phyloP scores from a whole-genome alignment of 2,329 filamentous ascomycete genomes.

The Neonectria punicea region DNA sequence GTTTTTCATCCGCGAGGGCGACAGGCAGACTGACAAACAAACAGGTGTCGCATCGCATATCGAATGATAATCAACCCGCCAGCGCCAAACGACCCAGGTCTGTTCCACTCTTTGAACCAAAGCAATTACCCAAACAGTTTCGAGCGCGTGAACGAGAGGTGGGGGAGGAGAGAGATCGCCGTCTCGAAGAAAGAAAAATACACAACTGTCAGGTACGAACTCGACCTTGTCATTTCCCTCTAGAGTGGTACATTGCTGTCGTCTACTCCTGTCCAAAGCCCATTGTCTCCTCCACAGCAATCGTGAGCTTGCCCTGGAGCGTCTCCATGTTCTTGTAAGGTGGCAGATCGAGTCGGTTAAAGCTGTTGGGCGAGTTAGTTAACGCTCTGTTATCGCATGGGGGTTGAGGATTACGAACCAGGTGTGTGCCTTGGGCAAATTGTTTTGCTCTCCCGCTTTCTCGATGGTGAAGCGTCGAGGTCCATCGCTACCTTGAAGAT shows the following conservation, averaged over 20 bases:
- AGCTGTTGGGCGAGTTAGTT: constrained; percentile 64
- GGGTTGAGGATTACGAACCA: constrained; percentile 72
- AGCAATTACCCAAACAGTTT: constrained; percentile 46
- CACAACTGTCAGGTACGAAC: constrained; percentile 28
- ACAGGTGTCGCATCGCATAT: constrained; percentile 39
- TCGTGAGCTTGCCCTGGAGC: constrained; percentile 89
- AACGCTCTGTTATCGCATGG: neutral
- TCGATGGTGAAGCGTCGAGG: constrained; percentile 97
- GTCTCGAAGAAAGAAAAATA: constrained; percentile 29
- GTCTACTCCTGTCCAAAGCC: constrained; percentile 95
- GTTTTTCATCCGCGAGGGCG: constrained; percentile 27
- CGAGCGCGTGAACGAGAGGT: constrained; percentile 32
- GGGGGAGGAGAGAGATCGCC: constrained; percentile 30
- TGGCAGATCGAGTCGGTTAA: constrained; percentile 96
- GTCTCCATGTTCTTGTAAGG: constrained; percentile 90
- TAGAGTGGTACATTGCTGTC: constrained; percentile 30
- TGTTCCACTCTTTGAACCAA: constrained; percentile 46
- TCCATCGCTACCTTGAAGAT: constrained; percentile 95
- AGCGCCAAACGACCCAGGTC: constrained; percentile 47
- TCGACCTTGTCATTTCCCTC: constrained; percentile 27
- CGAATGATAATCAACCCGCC: constrained; percentile 43
- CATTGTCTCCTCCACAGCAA: constrained; percentile 98
- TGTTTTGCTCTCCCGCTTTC: constrained; percentile 90
- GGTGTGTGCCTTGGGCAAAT: constrained; percentile 96
- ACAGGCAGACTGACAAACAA: constrained; percentile 26